Base-by-base conservation (phyloP, 495 filamentous ascomycete species). In the Penicillium chermesinum region DNA sequence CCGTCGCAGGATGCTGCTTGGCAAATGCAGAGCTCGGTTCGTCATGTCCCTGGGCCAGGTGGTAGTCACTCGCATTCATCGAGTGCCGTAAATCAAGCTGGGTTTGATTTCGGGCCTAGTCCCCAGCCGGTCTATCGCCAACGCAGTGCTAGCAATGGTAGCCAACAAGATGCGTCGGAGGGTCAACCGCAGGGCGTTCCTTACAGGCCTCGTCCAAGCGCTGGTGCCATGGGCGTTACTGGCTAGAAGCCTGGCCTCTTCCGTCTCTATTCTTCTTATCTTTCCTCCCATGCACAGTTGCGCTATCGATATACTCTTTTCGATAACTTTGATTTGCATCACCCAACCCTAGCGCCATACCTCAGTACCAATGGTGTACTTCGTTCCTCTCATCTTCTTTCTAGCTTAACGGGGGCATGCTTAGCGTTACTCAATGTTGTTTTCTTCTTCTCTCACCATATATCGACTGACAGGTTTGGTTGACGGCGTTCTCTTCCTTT, bases 21-120 rank as follows among this genome's bases (percentile, higher is more conserved):
- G 84, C 84, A 88, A 49, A 85, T 87, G 58, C 89, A 94, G 62
- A 85, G 77, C 48, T 89, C 85, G 21, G 89, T 86, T 18, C 79
- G 86, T 18, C 87, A 89, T 54, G 80, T 93, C 12, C 83, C 86
- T 50, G 84, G 83, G 7, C 78, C 81, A 7, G 62, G 63, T 20
- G 62, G 59, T 14, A 58, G 59, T 40, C 70, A 74, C 19, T 52
- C 58, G 2, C 70, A 73, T 53, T 67, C 69, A 0, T 44, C 55
- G 15, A 71, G 66, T 20, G 50, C 44, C 19, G 48, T 55, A 19
- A 53, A 58, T 21, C 61, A 63, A 34, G 55, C 58, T 38, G 63
- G 58, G 5, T 44, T 55, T 18, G 70, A 73, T 32, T 62, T 66
- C 35, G 60, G 44, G 13, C 55, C 65, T 19, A 54, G 58, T 7